phyloP scores from a whole-genome alignment of 208 protist species.

The Angomonas deanei region DNA sequence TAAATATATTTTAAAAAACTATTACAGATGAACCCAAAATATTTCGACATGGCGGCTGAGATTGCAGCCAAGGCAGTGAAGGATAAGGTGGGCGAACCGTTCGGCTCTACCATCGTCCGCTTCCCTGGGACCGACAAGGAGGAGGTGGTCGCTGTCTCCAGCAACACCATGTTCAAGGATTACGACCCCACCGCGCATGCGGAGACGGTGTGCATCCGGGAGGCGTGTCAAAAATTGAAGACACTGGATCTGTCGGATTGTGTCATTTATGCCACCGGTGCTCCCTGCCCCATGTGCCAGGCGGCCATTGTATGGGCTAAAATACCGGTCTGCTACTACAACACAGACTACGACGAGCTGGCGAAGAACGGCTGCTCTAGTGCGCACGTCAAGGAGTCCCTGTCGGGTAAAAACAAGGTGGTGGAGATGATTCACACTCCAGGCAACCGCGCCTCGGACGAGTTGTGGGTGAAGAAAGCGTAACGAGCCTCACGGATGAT shows the following conservation, averaged over 20 bases:
- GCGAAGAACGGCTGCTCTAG: background rate
- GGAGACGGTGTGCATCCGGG: background rate
- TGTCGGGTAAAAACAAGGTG: background rate
- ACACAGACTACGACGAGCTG: background rate
- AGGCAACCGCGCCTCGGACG: background rate
- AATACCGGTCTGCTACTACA: conserved; percentile 2
- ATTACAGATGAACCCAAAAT: background rate
- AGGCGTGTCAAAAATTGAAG: background rate
- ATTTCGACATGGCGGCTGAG: conserved; percentile 1
- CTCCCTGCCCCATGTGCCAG: conserved; percentile 6
- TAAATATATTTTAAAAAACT: background rate
- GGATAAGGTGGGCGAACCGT: background rate
- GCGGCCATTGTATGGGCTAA: background rate
- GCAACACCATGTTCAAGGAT: background rate
- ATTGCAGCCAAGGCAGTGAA: background rate
- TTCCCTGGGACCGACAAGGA: background rate
- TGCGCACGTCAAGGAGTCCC: background rate
- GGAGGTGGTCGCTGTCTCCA: background rate
- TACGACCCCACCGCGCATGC: conserved; percentile 1
- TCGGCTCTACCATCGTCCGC: background rate
- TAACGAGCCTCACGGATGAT: no score
- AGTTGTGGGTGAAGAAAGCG: background rate
- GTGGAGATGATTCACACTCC: background rate
- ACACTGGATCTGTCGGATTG: conserved; percentile 3
- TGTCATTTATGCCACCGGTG: conserved; percentile 2